These are phyloP conservation scores for Rhizopus delemar DNA, from an alignment of 371 early-diverging fungal species.

Conservation along the genomic window DNA sequence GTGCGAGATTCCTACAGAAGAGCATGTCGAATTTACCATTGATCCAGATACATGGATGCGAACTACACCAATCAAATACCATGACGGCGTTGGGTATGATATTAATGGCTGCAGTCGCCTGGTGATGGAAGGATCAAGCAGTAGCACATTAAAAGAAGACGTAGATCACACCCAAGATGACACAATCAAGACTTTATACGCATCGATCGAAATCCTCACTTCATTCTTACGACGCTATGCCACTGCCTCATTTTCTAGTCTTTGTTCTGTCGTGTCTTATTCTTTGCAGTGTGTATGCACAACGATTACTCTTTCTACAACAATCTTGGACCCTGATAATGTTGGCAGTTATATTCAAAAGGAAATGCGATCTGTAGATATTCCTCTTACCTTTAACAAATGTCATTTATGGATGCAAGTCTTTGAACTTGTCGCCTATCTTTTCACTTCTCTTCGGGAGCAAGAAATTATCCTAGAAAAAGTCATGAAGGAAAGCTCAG, in stretches of 20 bases:
- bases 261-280: slow-evolving; percentile 14
- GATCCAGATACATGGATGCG: slow-evolving; percentile 16
- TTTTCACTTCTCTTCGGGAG: slow-evolving; percentile 16
- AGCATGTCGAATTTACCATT: slow-evolving; percentile 17
- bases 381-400: slow-evolving; percentile 15
- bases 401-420: slow-evolving; percentile 17
- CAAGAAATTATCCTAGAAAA: slow-evolving; percentile 12
- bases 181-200: slow-evolving; percentile 10
- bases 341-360: slow-evolving; percentile 19
- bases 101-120: slow-evolving; percentile 10
- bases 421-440: slow-evolving; percentile 21
- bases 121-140: slow-evolving; percentile 20
- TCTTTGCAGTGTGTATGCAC: slow-evolving; percentile 23
- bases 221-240: slow-evolving; percentile 16
- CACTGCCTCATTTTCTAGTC: slow-evolving; percentile 20
- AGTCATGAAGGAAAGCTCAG: slow-evolving; percentile 11
- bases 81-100: slow-evolving; percentile 17
- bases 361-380: slow-evolving; percentile 14
- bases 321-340: slow-evolving; percentile 14
- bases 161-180: slow-evolving; percentile 11
- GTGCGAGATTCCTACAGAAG: slow-evolving; percentile 23
- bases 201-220: slow-evolving; percentile 21
- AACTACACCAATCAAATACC: slow-evolving; percentile 12
- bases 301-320: slow-evolving; percentile 15
- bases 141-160: slow-evolving; percentile 3